Conservation (phyloP, 2,329 filamentous ascomycete species). For the Neodidymelliopsis sp. region DNA sequence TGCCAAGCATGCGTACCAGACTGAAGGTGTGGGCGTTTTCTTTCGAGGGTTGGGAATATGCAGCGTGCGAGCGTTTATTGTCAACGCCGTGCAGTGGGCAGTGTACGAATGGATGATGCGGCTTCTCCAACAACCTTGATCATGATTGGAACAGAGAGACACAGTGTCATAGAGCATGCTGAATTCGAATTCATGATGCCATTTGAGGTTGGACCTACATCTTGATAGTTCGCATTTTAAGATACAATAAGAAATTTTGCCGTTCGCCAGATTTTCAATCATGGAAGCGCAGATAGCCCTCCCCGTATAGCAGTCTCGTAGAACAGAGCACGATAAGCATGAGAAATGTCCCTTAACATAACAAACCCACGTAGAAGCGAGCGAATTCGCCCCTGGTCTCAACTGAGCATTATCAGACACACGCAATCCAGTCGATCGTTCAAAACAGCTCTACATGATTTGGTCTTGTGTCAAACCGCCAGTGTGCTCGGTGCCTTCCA, state of each 20-base stretch:
- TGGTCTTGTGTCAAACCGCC: constrained; percentile 90
- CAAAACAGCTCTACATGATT: constrained; percentile 76
- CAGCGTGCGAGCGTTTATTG: constrained; percentile 84
- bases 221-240: constrained; percentile 39
- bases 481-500: constrained; percentile 79
- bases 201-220: constrained; percentile 11
- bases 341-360: constrained; percentile 26
- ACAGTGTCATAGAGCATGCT: background rate
- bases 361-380: constrained; percentile 13
- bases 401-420: constrained; percentile 1
- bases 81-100: constrained; percentile 93
- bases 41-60: constrained; percentile 84
- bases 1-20: constrained; percentile 71
- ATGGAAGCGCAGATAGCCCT: constrained; percentile 21
- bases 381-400: constrained; percentile 7
- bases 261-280: constrained; percentile 22
- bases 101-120: constrained; percentile 89
- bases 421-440: constrained; percentile 1
- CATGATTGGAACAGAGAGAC: background rate
- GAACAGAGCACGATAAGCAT: constrained; percentile 25
- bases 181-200: background rate
- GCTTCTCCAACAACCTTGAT: constrained; percentile 32
- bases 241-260: constrained; percentile 47
- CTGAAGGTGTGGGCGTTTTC: constrained; percentile 77
- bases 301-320: constrained; percentile 26